These are phyloP conservation scores for Phytophthora foliorum DNA, from an alignment of 352 stramenopile species.

Conservation along the genomic window DNA sequence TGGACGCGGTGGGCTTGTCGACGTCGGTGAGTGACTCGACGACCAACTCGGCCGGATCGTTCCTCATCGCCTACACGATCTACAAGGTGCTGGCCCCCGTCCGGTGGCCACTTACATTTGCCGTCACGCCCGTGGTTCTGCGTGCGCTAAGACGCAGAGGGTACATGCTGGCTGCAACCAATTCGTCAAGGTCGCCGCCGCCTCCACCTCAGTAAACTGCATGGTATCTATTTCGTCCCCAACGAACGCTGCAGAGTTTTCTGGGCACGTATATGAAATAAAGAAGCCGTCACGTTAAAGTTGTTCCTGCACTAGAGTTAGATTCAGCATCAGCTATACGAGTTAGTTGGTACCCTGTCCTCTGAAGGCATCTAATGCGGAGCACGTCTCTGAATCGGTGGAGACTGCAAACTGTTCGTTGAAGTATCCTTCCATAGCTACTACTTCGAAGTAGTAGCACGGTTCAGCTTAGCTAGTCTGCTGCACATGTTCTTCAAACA, in stretches of 20 bases:
- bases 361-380: conserved; percentile 3
- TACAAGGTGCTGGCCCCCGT: conserved; percentile 85
- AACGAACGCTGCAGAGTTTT: conserved; percentile 21
- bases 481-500: conserved; percentile 98
- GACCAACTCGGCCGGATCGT: conserved; percentile 73
- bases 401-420: not conserved
- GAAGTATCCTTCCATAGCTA: too few relatives aligned
- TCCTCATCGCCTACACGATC: conserved; percentile 85
- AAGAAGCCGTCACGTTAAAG: conserved; percentile 23
- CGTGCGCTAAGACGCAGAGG: conserved; percentile 72
- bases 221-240: conserved; percentile 16
- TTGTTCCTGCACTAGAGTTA: conserved; percentile 28
- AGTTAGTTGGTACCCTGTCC: conserved; percentile 8
- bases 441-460: not conserved
- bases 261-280: conserved; percentile 21
- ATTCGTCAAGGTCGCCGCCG: conserved; percentile 23
- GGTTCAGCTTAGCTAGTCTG: conserved; percentile 77
- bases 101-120: conserved; percentile 85
- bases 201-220: conserved; percentile 22
- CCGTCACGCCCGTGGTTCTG: conserved; percentile 80
- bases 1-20: conserved; percentile 60
- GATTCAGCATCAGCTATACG: conserved; percentile 8
- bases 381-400: not conserved
- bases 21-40: conserved; percentile 50
- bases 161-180: conserved; percentile 68